These are phyloP conservation scores for Hyphopichia burtonii DNA, from an alignment of 1,139 yeast genomes.

Conservation along the genomic window DNA sequence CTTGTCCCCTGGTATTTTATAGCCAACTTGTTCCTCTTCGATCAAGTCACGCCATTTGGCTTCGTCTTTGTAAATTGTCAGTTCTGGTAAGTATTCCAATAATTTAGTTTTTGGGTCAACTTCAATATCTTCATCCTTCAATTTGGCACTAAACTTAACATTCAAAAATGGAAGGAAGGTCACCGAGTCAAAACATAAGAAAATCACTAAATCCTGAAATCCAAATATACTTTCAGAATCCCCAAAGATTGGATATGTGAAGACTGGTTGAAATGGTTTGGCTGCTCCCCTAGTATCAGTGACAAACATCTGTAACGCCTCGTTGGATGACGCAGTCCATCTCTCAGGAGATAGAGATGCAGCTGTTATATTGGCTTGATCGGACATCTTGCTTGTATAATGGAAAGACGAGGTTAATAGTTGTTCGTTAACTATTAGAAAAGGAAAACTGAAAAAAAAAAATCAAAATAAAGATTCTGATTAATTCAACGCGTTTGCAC, in stretches of 20 bases:
- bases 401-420: background rate
- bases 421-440: background rate
- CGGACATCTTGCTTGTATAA: background rate
- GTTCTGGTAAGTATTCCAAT: slow-evolving; percentile 58
- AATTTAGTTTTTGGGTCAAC: slow-evolving; percentile 54
- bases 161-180: slow-evolving; percentile 50
- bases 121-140: slow-evolving; percentile 48
- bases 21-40: slow-evolving; percentile 44
- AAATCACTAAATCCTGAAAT: slow-evolving; percentile 60
- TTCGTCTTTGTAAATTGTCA: slow-evolving; percentile 63
- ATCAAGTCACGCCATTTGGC: slow-evolving; percentile 60
- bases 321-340: slow-evolving; percentile 72
- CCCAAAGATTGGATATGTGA: slow-evolving; percentile 92
- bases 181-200: slow-evolving; percentile 46
- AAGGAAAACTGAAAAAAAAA: background rate
- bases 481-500: background rate
- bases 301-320: slow-evolving; percentile 51
- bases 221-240: slow-evolving; percentile 90
- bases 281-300: slow-evolving; percentile 59
- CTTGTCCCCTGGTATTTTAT: slow-evolving; percentile 49
- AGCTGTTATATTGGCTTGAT: slow-evolving; percentile 8
- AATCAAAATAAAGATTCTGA: background rate
- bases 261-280: slow-evolving; percentile 61
- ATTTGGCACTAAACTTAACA: slow-evolving; percentile 53
- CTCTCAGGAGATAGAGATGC: slow-evolving; percentile 49